These are phyloP conservation scores for Phytopythium aichiense DNA, from an alignment of 352 stramenopile species.

Conservation along the genomic window DNA sequence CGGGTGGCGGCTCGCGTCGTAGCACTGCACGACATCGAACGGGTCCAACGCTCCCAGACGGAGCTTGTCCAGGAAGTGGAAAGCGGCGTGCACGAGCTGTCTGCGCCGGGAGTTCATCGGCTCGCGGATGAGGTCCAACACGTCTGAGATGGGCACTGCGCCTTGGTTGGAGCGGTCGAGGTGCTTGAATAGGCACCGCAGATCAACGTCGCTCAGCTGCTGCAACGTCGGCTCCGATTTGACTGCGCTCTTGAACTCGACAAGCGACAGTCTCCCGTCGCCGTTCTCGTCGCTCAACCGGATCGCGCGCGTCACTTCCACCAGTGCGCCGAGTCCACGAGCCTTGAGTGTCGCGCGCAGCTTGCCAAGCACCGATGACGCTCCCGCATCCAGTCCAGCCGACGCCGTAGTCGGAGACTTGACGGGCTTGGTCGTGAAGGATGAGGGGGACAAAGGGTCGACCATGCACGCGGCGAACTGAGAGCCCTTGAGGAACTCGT, in stretches of 20 bases:
- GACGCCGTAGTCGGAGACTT: slow-evolving; percentile 1
- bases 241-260: slow-evolving; percentile 76
- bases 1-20: slow-evolving; percentile 65
- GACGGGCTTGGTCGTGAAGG: slow-evolving; percentile 11
- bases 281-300: slow-evolving; percentile 66
- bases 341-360: slow-evolving; percentile 39
- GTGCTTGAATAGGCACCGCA: slow-evolving; percentile 69
- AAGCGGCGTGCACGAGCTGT: slow-evolving; percentile 71
- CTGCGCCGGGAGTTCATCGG: slow-evolving; percentile 69
- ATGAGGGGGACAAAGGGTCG: slow-evolving; percentile 30
- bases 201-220: slow-evolving; percentile 60
- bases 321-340: slow-evolving; percentile 56
- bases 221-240: slow-evolving; percentile 29
- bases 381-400: slow-evolving; percentile 39
- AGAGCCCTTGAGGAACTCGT: slow-evolving; percentile 63
- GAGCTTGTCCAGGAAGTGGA: slow-evolving; percentile 61
- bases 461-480: slow-evolving; percentile 63
- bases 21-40: slow-evolving; percentile 59
- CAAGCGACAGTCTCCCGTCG: slow-evolving; percentile 56
- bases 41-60: slow-evolving; percentile 37
- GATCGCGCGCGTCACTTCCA: slow-evolving; percentile 63
- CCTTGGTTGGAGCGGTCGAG: slow-evolving; percentile 78
- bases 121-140: slow-evolving; percentile 80
- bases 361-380: slow-evolving; percentile 50
- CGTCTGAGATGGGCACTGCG: slow-evolving; percentile 66